A percentile compares a stretch with the other conserved stretches of the same genome.
Conservation (phyloP, 1,284 basidiomycete species). For the Trichosporon sp. region DNA sequence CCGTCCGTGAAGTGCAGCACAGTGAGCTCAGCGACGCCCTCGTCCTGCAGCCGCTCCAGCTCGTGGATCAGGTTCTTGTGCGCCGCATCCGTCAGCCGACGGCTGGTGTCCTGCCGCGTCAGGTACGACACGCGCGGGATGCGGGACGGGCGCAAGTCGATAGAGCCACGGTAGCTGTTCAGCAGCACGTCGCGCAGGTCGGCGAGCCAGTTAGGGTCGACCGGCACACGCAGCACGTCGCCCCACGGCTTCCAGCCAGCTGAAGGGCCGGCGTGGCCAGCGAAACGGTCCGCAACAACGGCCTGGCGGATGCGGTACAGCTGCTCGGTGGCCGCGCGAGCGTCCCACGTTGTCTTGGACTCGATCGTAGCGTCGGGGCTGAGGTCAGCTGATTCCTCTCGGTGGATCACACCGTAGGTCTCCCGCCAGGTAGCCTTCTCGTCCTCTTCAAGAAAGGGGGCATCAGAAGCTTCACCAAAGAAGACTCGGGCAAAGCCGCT, state of each 20-base stretch:
- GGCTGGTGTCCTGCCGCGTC: constrained; percentile 56
- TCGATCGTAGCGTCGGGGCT: constrained; percentile 27
- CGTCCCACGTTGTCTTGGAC: constrained; percentile 19
- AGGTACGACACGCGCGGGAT: constrained; percentile 16
- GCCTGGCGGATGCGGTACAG: constrained; percentile 25
- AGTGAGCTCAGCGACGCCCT: constrained; percentile 10
- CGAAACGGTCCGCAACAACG: constrained; percentile 23
- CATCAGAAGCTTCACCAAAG: no score
- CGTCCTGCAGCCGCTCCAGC: constrained; percentile 47
- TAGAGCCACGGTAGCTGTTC: constrained; percentile 19
- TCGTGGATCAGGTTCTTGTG: constrained; percentile 30
- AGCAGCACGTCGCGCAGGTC: constrained; percentile 27
- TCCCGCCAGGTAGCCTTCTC: no score
- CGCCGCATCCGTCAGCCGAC: constrained; percentile 43
- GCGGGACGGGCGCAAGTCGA: constrained; percentile 8
- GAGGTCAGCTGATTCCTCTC: not conserved
- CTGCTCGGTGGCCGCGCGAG: constrained; percentile 14
- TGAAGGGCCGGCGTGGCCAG: constrained; percentile 26
- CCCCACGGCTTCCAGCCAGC: constrained; percentile 30
- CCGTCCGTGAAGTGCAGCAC: constrained; percentile 12
- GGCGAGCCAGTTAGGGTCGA: constrained; percentile 24
- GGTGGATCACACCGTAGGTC: no score
- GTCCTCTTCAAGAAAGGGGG: not conserved
- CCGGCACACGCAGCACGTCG: constrained; percentile 33
- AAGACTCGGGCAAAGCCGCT: no score